phyloP scores from a whole-genome alignment of 2,329 filamentous ascomycete species.

The Aschersonia sp. region DNA sequence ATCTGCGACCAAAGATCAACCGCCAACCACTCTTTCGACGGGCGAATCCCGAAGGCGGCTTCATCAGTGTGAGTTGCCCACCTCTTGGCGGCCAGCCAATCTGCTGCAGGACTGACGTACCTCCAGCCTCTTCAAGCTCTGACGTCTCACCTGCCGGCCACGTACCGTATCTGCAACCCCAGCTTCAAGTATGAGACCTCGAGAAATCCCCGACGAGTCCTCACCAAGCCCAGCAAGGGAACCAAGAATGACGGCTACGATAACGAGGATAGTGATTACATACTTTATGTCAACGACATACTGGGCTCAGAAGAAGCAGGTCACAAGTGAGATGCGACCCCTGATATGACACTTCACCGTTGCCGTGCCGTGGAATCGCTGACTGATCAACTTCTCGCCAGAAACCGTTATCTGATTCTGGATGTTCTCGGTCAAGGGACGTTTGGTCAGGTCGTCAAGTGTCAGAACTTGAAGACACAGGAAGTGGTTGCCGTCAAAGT shows the following conservation, averaged over 20 bases:
- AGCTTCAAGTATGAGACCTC: slow-evolving; percentile 98
- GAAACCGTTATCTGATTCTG: slow-evolving; percentile 90
- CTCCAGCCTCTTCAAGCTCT: slow-evolving; percentile 84
- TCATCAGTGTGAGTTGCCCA: slow-evolving; percentile 66
- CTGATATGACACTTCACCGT: neutral
- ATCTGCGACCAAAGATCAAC: slow-evolving; percentile 74
- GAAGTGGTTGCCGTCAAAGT: slow-evolving; percentile 98
- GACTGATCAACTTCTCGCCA: slow-evolving; percentile 15
- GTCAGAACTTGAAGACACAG: slow-evolving; percentile 94
- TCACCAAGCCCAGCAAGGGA: slow-evolving; percentile 97
- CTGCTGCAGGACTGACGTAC: too few species aligned
- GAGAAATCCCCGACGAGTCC: slow-evolving; percentile 82
- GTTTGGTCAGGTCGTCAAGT: slow-evolving; percentile 97
- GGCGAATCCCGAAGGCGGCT: slow-evolving; percentile 92
- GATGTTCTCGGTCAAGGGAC: slow-evolving; percentile 96
- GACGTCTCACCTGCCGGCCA: slow-evolving; percentile 82
- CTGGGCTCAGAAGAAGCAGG: slow-evolving; percentile 94
- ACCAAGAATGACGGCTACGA: slow-evolving; percentile 98
- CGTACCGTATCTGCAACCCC: slow-evolving; percentile 96
- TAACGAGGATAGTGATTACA: slow-evolving; percentile 98
- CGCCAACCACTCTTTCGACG: slow-evolving; percentile 79
- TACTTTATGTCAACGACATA: slow-evolving; percentile 97
- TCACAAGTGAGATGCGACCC: slow-evolving; percentile 58
- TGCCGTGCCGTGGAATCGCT: neutral
- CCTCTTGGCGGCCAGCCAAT: too few species aligned